These are phyloP conservation scores for Penicillium sp. DNA, from an alignment of 2,329 filamentous ascomycete genomes.

Conservation along the genomic window DNA sequence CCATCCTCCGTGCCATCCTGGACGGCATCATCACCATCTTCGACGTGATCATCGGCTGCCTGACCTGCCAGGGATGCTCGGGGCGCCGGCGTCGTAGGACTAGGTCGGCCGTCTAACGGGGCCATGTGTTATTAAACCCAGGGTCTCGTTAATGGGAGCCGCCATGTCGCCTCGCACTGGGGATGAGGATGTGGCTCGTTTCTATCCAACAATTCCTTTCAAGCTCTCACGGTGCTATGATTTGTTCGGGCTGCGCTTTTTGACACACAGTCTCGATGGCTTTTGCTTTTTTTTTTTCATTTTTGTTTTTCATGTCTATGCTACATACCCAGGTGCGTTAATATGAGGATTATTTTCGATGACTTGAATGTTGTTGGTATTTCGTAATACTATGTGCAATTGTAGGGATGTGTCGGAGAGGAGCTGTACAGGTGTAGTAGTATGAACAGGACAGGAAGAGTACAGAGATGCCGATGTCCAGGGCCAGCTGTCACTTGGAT, in stretches of 20 bases:
- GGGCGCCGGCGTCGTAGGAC: constrained; percentile 30
- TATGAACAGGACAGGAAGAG: neutral
- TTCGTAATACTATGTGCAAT: neutral
- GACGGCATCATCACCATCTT: constrained; percentile 66
- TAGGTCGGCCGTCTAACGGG: constrained; percentile 24
- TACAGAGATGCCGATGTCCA: neutral
- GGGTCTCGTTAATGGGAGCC: neutral
- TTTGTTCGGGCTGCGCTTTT: neutral
- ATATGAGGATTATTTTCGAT: neutral
- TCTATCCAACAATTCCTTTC: neutral
- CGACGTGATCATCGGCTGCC: constrained; percentile 66
- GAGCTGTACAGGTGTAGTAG: neutral
- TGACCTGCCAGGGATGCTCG: constrained; percentile 51
- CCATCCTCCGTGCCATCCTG: constrained; percentile 67
- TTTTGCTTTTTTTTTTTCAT: neutral
- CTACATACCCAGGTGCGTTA: constrained; percentile 18
- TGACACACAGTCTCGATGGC: neutral
- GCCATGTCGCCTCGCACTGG: no score
- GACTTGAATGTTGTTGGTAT: neutral
- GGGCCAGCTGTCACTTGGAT: neutral
- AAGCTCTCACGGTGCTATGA: neutral
- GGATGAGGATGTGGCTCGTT: neutral
- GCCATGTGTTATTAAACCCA: no score
- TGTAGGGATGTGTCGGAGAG: neutral
- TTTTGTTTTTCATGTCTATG: neutral